Conservation (phyloP, 768 basidiomycete genomes). For the Rhodotorula sphaerocarpa region DNA sequence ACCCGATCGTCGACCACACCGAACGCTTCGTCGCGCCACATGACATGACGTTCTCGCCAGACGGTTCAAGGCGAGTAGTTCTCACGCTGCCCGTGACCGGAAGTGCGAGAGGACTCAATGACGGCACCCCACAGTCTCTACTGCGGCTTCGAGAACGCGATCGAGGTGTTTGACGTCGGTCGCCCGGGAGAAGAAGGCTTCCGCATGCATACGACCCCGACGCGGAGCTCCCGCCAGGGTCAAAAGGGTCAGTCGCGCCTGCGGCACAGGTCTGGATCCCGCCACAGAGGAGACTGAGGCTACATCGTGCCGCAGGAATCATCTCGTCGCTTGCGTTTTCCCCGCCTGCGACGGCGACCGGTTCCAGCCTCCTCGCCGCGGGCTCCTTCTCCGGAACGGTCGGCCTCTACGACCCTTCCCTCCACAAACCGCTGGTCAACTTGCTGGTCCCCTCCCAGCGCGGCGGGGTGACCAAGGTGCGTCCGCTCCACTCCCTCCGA, state of each 20-base stretch:
- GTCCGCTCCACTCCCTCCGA: conserved; percentile 48
- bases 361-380: conserved; percentile 63
- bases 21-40: conserved; percentile 84
- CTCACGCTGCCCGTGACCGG: neutral
- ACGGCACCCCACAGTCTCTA: conserved; percentile 55
- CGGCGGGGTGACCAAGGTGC: conserved; percentile 40
- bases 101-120: no score
- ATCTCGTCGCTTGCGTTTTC: conserved; percentile 76
- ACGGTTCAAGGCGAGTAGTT: conserved; percentile 55
- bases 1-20: conserved; percentile 84
- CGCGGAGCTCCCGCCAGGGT: conserved; percentile 71
- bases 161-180: conserved; percentile 73
- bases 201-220: conserved; percentile 61
- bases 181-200: conserved; percentile 61
- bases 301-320: conserved; percentile 53
- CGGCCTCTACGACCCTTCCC: conserved; percentile 43
- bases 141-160: conserved; percentile 76
- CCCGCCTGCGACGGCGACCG: conserved; percentile 44
- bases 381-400: conserved; percentile 55
- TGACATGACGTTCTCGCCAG: conserved; percentile 65
- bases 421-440: conserved; percentile 60
- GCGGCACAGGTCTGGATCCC: no score
- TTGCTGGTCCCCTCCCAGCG: conserved; percentile 55
- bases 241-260: conserved; percentile 65
- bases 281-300: neutral